Evolutionary conservation across 2,329 filamentous ascomycete species (phyloP).

Genomic region (Neofusicoccum laricinum): DNA sequence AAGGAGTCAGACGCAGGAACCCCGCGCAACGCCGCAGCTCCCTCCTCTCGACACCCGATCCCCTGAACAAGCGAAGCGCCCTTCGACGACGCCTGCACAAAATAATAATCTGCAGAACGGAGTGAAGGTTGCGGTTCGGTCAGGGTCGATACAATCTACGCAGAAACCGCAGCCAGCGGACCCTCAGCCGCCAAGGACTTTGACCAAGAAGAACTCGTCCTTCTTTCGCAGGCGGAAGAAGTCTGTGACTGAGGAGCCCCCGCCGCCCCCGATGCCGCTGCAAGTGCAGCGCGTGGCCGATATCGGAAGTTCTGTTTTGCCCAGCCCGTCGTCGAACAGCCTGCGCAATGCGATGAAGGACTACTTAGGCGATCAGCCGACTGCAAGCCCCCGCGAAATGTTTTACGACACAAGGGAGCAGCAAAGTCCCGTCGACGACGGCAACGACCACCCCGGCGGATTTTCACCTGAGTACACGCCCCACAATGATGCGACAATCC

Average conservation of each 20-base stretch:
- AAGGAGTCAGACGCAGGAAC: constrained; percentile 13
- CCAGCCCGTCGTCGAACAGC: constrained; percentile 65
- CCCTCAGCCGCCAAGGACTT: constrained; percentile 26
- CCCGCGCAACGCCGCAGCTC: constrained; percentile 1
- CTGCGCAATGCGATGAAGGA: constrained; percentile 84
- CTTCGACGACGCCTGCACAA: constrained; percentile 15
- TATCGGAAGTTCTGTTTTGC: constrained; percentile 28
- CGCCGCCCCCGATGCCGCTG: constrained; percentile 56
- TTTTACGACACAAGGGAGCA: constrained; percentile 30
- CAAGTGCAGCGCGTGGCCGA: constrained; percentile 36
- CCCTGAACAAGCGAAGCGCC: constrained; percentile 11
- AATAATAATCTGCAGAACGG: constrained; percentile 15
- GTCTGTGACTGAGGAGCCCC: constrained; percentile 68
- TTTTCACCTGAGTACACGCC: constrained; percentile 77
- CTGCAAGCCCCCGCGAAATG: constrained; percentile 23
- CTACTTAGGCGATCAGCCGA: constrained; percentile 54
- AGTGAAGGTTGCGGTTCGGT: background rate
- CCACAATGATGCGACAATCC: constrained; percentile 68
- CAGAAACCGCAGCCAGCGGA: background rate
- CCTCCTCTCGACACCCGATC: constrained; percentile 16
- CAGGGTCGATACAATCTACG: background rate
- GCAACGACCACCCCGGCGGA: constrained; percentile 48
- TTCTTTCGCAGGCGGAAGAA: constrained; percentile 95
- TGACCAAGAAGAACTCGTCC: constrained; percentile 89
- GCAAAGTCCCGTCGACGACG: constrained; percentile 23